These are phyloP conservation scores for Trichomonas vaginalis DNA, from an alignment of 208 protist genomes.

Conservation along the genomic window DNA sequence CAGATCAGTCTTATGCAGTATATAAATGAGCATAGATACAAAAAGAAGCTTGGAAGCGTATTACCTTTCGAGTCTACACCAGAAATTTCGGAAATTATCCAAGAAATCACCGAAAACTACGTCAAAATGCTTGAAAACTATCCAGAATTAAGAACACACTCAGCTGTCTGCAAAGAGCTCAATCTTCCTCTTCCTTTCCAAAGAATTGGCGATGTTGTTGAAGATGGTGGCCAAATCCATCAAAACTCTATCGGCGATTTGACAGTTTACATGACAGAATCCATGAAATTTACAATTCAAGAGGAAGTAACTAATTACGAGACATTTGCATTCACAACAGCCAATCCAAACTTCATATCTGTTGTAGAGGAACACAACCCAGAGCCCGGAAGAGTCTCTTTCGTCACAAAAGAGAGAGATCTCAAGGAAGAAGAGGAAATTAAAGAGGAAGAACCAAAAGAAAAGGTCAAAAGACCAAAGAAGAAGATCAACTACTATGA, in stretches of 20 bases:
- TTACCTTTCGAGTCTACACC: not conserved
- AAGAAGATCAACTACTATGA: not conserved
- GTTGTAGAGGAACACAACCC: not conserved
- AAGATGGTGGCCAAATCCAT: not conserved
- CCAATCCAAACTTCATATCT: not conserved
- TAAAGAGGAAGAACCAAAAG: not conserved
- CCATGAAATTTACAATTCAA: not conserved
- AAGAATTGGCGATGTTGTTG: not conserved
- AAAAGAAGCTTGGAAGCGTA: not conserved
- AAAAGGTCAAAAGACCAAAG: not conserved
- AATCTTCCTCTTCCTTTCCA: not conserved
- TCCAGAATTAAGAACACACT: not conserved
- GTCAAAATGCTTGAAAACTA: not conserved
- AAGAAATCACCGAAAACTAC: not conserved
- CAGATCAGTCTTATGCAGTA: not conserved
- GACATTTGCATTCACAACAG: not conserved
- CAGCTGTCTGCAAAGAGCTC: not conserved
- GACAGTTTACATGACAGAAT: not conserved
- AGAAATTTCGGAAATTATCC: not conserved
- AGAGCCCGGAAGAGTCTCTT: not conserved
- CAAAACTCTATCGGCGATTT: not conserved
- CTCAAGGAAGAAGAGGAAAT: not conserved
- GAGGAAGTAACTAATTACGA: not conserved
- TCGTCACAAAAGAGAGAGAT: not conserved
- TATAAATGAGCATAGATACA: not conserved